Conservation (phyloP, 1,139 yeast genomes). For the Debaryomycetaceae sp. region DNA sequence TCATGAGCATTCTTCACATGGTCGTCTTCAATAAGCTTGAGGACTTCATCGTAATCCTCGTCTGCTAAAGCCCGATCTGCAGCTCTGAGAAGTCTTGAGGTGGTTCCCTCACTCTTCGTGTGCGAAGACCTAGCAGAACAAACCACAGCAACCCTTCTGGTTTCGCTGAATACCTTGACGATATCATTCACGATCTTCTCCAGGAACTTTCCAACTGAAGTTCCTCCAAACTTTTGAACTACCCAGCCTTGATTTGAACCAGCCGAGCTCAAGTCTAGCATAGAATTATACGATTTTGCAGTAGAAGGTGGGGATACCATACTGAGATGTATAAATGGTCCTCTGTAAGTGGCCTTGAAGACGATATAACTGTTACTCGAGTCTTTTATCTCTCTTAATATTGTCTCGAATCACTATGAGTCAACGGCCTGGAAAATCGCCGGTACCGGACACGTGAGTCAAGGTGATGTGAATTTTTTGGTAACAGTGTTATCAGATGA, state of each 20-base stretch:
- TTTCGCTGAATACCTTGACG: constrained; percentile 58
- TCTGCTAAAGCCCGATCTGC: constrained; percentile 71
- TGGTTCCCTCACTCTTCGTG: constrained; percentile 92
- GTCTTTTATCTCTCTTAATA: not conserved
- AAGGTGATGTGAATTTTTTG: not conserved
- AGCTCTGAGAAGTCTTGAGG: constrained; percentile 74
- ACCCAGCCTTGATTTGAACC: constrained; percentile 58
- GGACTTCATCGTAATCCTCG: constrained; percentile 48
- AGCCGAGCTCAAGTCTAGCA: constrained; percentile 31
- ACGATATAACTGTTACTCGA: no score
- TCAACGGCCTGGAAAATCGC: not conserved
- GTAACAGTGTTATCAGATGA: not conserved
- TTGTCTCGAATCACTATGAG: not conserved
- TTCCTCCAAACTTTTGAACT: constrained; percentile 95
- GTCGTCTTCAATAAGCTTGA: constrained; percentile 68
- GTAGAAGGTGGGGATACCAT: constrained; percentile 2
- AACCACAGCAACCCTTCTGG: constrained; percentile 84
- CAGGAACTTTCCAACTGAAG: constrained; percentile 96
- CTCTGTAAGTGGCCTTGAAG: no score
- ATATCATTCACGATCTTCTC: constrained; percentile 80
- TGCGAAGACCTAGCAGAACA: constrained; percentile 93
- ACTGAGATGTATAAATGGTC: no score
- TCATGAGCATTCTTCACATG: constrained; percentile 71
- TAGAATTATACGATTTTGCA: constrained; percentile 37
- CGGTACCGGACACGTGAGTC: not conserved